These are phyloP conservation scores for Clonostachys rhizophaga DNA, from an alignment of 2,329 filamentous ascomycete genomes.

Conservation along the genomic window DNA sequence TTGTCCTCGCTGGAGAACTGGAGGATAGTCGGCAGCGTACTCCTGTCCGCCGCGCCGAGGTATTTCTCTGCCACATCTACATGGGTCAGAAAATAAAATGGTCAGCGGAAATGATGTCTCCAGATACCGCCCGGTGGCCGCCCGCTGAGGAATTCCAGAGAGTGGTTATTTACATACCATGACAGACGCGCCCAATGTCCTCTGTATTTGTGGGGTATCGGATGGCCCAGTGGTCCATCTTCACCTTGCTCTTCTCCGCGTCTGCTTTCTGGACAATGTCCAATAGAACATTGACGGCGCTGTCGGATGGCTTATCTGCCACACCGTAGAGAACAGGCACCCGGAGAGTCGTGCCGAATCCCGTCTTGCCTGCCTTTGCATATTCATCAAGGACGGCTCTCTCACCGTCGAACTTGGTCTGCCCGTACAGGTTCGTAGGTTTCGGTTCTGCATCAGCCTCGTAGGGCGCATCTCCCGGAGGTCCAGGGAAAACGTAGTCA, in stretches of 20 bases:
- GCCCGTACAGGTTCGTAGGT: slow-evolving; percentile 73
- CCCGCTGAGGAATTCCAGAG: neutral
- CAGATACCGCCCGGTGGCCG: neutral
- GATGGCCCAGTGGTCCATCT: slow-evolving; percentile 83
- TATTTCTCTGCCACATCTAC: slow-evolving; percentile 70
- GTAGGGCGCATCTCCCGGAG: slow-evolving; percentile 79
- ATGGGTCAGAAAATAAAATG: neutral
- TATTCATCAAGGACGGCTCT: slow-evolving; percentile 62
- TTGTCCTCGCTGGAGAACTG: slow-evolving; percentile 86
- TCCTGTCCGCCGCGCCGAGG: slow-evolving; percentile 39
- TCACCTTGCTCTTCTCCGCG: slow-evolving; percentile 54
- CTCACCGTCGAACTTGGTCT: slow-evolving; percentile 58
- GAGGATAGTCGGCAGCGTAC: slow-evolving; percentile 61
- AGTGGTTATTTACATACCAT: slow-evolving; percentile 38
- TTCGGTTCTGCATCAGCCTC: slow-evolving; percentile 55
- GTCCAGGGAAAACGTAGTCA: slow-evolving; percentile 75
- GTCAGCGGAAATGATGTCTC: neutral
- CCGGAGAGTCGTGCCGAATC: slow-evolving; percentile 64
- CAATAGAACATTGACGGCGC: slow-evolving; percentile 78
- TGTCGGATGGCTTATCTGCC: slow-evolving; percentile 67
- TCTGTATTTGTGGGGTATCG: slow-evolving; percentile 87
- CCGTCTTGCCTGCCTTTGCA: slow-evolving; percentile 37
- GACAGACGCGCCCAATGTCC: slow-evolving; percentile 75
- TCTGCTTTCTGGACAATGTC: slow-evolving; percentile 73
- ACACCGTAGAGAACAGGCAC: slow-evolving; percentile 83